Percentiles rank a stretch among this genome's conserved stretches.
Conservation (phyloP, 805 yeast genomes). For the Metschnikowia baotianmanensis region DNA sequence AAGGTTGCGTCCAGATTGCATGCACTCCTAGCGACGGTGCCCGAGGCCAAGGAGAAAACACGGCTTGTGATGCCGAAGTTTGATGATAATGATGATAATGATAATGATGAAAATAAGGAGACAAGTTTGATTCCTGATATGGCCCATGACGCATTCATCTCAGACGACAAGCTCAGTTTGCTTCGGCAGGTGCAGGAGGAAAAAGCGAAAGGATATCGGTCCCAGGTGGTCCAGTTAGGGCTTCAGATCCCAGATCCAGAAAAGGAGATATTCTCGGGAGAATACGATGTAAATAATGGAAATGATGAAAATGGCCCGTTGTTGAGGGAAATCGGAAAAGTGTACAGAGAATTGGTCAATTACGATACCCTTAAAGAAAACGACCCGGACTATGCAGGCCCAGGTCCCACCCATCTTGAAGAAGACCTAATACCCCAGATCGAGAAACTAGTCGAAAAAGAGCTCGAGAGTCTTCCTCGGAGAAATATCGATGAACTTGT, state of each 20-base stretch:
- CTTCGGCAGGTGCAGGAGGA: slow-evolving; percentile 4
- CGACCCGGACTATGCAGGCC: slow-evolving; percentile 16
- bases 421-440: slow-evolving; percentile 24
- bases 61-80: slow-evolving; percentile 34
- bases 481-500: not conserved
- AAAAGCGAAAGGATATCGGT: slow-evolving; percentile 28
- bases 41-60: slow-evolving; percentile 37
- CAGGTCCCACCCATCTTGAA: slow-evolving; percentile 30
- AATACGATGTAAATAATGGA: slow-evolving; percentile 10
- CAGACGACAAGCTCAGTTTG: slow-evolving; percentile 2
- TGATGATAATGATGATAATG: slow-evolving; percentile 22
- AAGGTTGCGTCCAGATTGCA: slow-evolving; percentile 1
- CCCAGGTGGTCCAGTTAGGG: slow-evolving; percentile 46
- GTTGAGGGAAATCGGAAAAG: slow-evolving; percentile 26
- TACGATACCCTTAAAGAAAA: slow-evolving; percentile 40
- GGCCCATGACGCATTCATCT: not conserved
- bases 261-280: not conserved
- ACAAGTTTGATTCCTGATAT: not conserved
- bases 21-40: slow-evolving; percentile 24
- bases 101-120: not conserved
- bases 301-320: slow-evolving; percentile 29
- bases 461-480: slow-evolving; percentile 1
- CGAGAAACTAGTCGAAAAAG: slow-evolving; percentile 19
- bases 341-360: slow-evolving; percentile 34
- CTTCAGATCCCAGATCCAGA: slow-evolving; percentile 39